Base-by-base conservation (phyloP, 164 flowering plant genomes). In the Nymphaea thermarum region DNA sequence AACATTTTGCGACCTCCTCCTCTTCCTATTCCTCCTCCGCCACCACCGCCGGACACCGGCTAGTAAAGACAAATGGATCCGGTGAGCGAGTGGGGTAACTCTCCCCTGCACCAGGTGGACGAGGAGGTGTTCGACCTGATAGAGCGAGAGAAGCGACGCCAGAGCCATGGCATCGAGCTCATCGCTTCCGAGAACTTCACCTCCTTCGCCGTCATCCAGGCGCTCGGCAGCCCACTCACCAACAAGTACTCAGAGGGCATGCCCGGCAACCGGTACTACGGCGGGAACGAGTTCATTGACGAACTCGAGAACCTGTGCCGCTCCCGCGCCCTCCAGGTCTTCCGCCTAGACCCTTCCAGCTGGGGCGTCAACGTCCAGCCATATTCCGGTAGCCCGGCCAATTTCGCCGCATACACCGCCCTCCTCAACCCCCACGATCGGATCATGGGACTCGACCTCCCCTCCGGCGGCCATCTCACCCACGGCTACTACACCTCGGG, bases 311-410 rank as follows among this genome's bases (percentile, higher is more conserved):
- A 88, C 71, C 84, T 95, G 68, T 88, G 96, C 76, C 73, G 89
- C 4, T 71, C 85, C 8, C 85, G 99, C 17, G 99, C 99, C 6
- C 86, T 92, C n/a, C 75, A 80, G 66, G 88, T 86, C 59, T 95
- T 74, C 72, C 88, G 72, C 61, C 65, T 80, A 45, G 99, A 95
- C 55, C 79, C 92, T 16, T 18, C 83, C 60, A 74, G 76, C 41
- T 95, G 99, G 99, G 97, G 98, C 51, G 99, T 95, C 69, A 95
- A 95, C 67, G 99, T 95, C 25, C 99, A 95, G 80, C 99, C 99
- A 0, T 90, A 91, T 74, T 87, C 94, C 42, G 99, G 98, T 5
- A 83, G 89, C 11, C 99, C 98, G 0, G 99, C 99, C 1, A 95
- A 95, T 68, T 92, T 95, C 71, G 99, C 98, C 14, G 99, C 96